Conservation (phyloP, 2,329 filamentous ascomycete species). For the Colletotrichum nymphaeae region DNA sequence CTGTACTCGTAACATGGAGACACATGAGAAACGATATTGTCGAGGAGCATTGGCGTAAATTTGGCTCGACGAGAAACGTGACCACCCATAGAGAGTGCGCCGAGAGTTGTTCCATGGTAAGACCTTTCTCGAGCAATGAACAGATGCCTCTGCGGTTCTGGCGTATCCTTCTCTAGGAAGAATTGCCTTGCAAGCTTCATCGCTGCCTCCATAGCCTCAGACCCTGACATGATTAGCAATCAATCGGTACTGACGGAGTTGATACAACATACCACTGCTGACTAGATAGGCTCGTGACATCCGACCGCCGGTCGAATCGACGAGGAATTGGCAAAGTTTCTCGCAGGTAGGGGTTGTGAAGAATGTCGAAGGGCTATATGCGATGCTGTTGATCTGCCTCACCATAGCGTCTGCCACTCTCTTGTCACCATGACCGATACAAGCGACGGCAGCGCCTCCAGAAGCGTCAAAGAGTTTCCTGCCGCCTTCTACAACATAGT, state of each 20-base stretch:
- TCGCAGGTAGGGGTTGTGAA: conserved; percentile 54
- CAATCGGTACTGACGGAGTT: neutral
- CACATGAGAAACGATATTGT: conserved; percentile 66
- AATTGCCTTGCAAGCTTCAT: conserved; percentile 63
- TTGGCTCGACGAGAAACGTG: conserved; percentile 69
- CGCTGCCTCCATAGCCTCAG: conserved; percentile 61
- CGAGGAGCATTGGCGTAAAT: conserved; percentile 71
- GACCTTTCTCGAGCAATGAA: conserved; percentile 77
- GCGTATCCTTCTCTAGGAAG: conserved; percentile 52
- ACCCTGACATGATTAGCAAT: conserved; percentile 52
- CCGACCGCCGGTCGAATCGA: conserved; percentile 49
- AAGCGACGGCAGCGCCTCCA: conserved; percentile 48
- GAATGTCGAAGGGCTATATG: conserved; percentile 53
- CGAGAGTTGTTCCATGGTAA: conserved; percentile 80
- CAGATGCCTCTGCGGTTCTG: conserved; percentile 66
- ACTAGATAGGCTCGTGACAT: conserved; percentile 53
- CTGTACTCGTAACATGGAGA: conserved; percentile 77
- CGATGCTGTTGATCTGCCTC: conserved; percentile 41
- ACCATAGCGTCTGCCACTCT: conserved; percentile 43
- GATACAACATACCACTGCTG: conserved; percentile 46
- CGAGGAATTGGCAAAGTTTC: conserved; percentile 49
- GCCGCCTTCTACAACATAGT: conserved; percentile 47
- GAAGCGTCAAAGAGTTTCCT: conserved; percentile 48
- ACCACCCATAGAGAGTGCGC: conserved; percentile 73
- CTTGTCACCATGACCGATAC: conserved; percentile 44